Percentiles rank a stretch among this genome's conserved stretches.
These are phyloP conservation scores for Eucalyptus albens DNA, from an alignment of 345 rosid species.

Conservation along the genomic window DNA sequence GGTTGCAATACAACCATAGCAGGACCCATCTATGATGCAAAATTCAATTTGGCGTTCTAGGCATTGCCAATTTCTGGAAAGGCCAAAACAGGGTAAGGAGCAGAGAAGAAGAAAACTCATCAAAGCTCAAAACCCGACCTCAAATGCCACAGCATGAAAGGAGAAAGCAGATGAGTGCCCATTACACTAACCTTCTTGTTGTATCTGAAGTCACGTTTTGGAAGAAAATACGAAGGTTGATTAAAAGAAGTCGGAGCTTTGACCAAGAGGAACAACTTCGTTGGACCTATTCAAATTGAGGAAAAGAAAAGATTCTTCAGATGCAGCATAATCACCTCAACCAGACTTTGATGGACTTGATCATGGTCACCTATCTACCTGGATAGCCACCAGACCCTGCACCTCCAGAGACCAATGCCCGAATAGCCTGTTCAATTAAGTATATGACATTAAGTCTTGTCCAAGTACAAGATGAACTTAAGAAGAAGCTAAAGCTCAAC, in stretches of 20 bases:
- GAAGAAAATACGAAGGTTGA: conserved; percentile 79
- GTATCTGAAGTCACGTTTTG: conserved; percentile 84
- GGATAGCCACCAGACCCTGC: conserved; percentile 75
- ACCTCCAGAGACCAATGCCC: conserved; percentile 63
- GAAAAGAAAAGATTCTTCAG: background rate
- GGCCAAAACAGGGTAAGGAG: background rate
- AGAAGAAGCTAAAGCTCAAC: conserved; percentile 18
- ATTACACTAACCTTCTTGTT: conserved; percentile 52
- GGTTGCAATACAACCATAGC: background rate
- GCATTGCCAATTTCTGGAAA: background rate
- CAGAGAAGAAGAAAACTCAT: background rate
- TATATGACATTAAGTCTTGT: background rate
- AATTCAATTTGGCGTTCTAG: background rate
- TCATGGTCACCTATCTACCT: conserved; percentile 28
- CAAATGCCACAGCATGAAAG: background rate
- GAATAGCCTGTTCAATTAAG: conserved; percentile 36
- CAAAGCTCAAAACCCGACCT: background rate
- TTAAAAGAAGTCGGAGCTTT: conserved; percentile 67
- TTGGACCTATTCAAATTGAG: conserved; percentile 34
- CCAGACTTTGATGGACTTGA: background rate
- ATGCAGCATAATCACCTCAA: background rate
- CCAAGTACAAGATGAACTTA: background rate
- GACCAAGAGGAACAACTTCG: conserved; percentile 66
- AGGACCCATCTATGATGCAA: background rate
- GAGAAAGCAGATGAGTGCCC: background rate